Conservation (phyloP, 495 filamentous ascomycete species). For the Penicillium soppii region DNA sequence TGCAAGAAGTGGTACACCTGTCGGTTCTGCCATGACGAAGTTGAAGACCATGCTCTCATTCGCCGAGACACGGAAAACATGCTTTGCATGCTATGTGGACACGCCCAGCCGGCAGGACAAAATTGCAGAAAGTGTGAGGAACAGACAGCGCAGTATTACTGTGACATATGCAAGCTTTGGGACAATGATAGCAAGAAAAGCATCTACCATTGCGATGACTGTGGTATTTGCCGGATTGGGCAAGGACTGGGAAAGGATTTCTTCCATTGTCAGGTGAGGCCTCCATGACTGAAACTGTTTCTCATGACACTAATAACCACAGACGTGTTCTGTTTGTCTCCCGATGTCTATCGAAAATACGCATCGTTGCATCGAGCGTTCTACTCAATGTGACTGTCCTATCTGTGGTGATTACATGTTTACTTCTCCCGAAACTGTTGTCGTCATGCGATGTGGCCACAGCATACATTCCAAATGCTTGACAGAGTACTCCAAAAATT, state of each 20-base stretch:
- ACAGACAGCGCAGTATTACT: constrained; percentile 88
- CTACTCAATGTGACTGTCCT: constrained; percentile 95
- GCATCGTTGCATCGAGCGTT: constrained; percentile 94
- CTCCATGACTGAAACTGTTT: not conserved
- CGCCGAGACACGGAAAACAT: constrained; percentile 87
- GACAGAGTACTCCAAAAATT: constrained; percentile 75
- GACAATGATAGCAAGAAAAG: constrained; percentile 87
- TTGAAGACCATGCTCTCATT: constrained; percentile 78
- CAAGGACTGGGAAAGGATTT: constrained; percentile 94
- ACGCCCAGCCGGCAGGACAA: constrained; percentile 78
- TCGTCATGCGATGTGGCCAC: constrained; percentile 95
- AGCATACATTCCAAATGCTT: constrained; percentile 91
- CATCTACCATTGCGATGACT: constrained; percentile 96
- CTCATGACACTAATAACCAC: constrained; percentile 16
- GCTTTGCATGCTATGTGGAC: constrained; percentile 95
- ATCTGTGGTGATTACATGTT: constrained; percentile 98
- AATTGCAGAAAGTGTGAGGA: constrained; percentile 73
- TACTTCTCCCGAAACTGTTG: constrained; percentile 81
- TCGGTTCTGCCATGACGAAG: constrained; percentile 88
- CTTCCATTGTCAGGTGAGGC: constrained; percentile 88
- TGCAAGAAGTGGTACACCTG: constrained; percentile 95
- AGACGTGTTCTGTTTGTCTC: constrained; percentile 92
- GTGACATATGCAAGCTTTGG: constrained; percentile 93
- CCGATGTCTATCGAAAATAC: constrained; percentile 72
- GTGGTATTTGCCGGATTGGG: constrained; percentile 91